Evolutionary conservation across 202 grass and related monocot species (phyloP).

Genomic region (Cymbopogon flexuosus): DNA sequence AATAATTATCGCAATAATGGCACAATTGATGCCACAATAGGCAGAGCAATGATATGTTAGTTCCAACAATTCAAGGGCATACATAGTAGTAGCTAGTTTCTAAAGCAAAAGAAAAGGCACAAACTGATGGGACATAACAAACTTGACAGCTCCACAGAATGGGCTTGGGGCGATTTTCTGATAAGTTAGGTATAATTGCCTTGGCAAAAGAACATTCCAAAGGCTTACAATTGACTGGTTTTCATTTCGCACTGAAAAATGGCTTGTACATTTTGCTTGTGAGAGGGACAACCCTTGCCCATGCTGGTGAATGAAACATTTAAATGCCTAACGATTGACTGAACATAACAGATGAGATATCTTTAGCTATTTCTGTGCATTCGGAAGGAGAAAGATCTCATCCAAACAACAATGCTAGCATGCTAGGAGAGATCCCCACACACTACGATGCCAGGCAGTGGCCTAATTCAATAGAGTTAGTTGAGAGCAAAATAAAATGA

Average conservation of each 20-base stretch:
- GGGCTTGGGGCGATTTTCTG: conserved; percentile 30
- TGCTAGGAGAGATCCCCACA: not conserved
- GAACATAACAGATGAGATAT: conserved; percentile 31
- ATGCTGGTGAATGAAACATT: not conserved
- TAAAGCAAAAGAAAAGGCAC: conserved; percentile 43
- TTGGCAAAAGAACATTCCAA: conserved; percentile 27
- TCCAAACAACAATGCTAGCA: not conserved
- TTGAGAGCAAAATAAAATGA: conserved; percentile 45
- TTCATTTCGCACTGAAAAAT: not conserved
- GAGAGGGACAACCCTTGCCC: conserved; percentile 3
- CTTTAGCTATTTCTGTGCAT: conserved; percentile 26
- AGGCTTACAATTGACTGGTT: conserved; percentile 9
- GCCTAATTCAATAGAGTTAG: conserved; percentile 42
- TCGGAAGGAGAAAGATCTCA: conserved; percentile 22
- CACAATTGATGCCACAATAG: conserved; percentile 40
- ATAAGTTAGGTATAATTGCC: conserved; percentile 23
- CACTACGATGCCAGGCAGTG: conserved; percentile 13
- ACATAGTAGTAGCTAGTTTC: conserved; percentile 41
- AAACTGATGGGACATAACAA: conserved; percentile 41
- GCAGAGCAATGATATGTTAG: conserved; percentile 58
- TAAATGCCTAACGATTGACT: conserved; percentile 25
- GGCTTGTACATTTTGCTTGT: not conserved
- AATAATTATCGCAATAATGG: conserved; percentile 46
- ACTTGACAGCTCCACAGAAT: conserved; percentile 44
- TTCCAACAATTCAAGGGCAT: conserved; percentile 47